A percentile compares a stretch with the other conserved stretches of the same genome.
phyloP scores from a whole-genome alignment of 1,284 basidiomycete species.

The Trichosporon faecale region DNA sequence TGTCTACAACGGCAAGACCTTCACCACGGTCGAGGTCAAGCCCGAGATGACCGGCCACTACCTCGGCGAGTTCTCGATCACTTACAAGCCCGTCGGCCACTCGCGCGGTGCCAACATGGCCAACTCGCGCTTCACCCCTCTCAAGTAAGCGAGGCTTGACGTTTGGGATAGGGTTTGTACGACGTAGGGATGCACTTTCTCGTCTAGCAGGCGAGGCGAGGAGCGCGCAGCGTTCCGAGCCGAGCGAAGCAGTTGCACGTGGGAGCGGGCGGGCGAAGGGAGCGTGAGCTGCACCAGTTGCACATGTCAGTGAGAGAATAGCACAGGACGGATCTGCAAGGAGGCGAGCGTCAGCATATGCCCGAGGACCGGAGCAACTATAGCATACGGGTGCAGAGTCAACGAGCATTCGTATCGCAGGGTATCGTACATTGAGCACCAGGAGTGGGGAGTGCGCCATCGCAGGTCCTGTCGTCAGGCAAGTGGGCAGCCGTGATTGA shows the following conservation, averaged over 20 bases:
- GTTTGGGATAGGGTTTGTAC: slow-evolving; percentile 27
- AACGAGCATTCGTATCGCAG: too few relatives aligned
- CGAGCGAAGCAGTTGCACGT: background rate
- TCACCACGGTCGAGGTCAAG: slow-evolving; percentile 98
- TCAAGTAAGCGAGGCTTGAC: slow-evolving; percentile 53
- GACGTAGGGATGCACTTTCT: slow-evolving; percentile 32
- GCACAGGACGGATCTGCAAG: too few relatives aligned
- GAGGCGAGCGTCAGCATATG: too few relatives aligned
- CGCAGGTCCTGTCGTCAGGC: too few relatives aligned
- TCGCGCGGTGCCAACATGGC: slow-evolving; percentile 80
- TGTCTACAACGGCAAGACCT: slow-evolving; percentile 82
- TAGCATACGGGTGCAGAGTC: too few relatives aligned
- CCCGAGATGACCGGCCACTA: slow-evolving; percentile 99
- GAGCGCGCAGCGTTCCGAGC: background rate
- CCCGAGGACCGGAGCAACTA: too few relatives aligned
- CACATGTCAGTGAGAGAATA: too few relatives aligned
- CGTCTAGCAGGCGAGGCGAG: background rate
- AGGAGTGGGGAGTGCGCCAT: too few relatives aligned
- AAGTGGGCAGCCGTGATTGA: too few relatives aligned
- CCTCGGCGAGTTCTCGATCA: slow-evolving; percentile 86
- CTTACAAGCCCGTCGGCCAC: slow-evolving; percentile 99
- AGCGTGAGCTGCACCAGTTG: background rate
- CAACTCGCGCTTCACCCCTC: slow-evolving; percentile 63
- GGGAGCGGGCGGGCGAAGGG: background rate
- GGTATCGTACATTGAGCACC: too few relatives aligned